Evolutionary conservation across 2,329 filamentous ascomycete genomes (phyloP).

Genomic region (Colletotrichum sp.): DNA sequence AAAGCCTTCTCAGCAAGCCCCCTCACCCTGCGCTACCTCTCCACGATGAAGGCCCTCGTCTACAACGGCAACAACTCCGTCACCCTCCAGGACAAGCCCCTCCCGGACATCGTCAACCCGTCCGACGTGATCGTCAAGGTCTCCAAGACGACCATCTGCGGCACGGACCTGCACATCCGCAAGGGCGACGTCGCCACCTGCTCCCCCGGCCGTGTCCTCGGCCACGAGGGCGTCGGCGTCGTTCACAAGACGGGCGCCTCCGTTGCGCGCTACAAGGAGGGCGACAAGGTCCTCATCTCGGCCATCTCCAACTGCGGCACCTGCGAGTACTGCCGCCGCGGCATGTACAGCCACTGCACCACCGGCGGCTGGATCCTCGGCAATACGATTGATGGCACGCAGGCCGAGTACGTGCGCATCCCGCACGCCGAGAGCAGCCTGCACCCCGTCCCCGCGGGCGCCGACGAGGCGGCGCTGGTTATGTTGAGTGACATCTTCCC

Average conservation of each 20-base stretch:
- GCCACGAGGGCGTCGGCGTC: conserved; percentile 47
- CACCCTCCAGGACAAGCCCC: conserved; percentile 33
- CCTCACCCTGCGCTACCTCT: background rate
- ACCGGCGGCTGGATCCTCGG: conserved; percentile 61
- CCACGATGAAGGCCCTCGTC: conserved; percentile 52
- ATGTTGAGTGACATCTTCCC: conserved; percentile 50
- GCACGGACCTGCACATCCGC: conserved; percentile 38
- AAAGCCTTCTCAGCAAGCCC: background rate
- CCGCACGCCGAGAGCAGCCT: conserved; percentile 73
- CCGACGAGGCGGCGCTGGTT: conserved; percentile 56
- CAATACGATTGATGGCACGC: conserved; percentile 57
- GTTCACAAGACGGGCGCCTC: conserved; percentile 37
- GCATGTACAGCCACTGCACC: conserved; percentile 58
- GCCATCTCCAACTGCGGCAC: conserved; percentile 47
- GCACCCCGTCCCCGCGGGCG: conserved; percentile 56
- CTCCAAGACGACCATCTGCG: conserved; percentile 38
- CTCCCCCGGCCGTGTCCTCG: conserved; percentile 28
- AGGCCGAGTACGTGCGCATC: conserved; percentile 65
- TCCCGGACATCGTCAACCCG: conserved; percentile 32
- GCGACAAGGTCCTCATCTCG: conserved; percentile 43
- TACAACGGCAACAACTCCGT: conserved; percentile 40
- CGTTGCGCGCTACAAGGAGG: conserved; percentile 36
- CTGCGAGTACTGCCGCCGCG: conserved; percentile 55
- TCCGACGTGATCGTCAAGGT: conserved; percentile 41
- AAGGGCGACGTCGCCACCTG: conserved; percentile 27